Evolutionary conservation across 495 filamentous ascomycete species (phyloP).

Genomic region (Xylaria longipes): DNA sequence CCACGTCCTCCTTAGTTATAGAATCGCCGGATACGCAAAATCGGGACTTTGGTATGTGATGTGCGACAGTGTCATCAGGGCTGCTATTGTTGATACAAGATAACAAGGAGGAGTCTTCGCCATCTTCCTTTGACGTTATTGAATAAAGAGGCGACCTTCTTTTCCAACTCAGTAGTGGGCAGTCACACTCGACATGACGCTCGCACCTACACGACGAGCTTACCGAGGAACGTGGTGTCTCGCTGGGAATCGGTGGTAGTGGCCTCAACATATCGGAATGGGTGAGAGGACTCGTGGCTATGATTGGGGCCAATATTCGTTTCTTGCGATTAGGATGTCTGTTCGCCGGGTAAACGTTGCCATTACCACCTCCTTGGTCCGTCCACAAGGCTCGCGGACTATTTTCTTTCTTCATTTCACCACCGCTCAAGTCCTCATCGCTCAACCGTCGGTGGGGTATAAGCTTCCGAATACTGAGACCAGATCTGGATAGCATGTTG

Average conservation of each 20-base stretch:
- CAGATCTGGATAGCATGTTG: conserved; percentile 51
- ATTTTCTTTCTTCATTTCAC: conserved; percentile 40
- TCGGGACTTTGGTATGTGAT: conserved; percentile 24
- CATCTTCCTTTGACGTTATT: conserved; percentile 36
- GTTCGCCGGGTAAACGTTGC: conserved; percentile 36
- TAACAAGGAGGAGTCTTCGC: conserved; percentile 35
- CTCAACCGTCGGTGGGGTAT: conserved; percentile 46
- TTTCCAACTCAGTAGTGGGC: conserved; percentile 30
- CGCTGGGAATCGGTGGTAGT: conserved; percentile 49
- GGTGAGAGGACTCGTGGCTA: conserved; percentile 49
- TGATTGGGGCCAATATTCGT: conserved; percentile 38
- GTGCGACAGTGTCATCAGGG: conserved; percentile 29
- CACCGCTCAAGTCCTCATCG: conserved; percentile 42
- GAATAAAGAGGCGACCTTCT: conserved; percentile 40
- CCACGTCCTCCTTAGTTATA: conserved; percentile 1
- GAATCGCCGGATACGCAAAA: conserved; percentile 8
- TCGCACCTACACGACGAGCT: conserved; percentile 57
- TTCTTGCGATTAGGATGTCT: conserved; percentile 36
- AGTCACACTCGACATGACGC: conserved; percentile 34
- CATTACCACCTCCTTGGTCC: conserved; percentile 37
- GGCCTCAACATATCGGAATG: conserved; percentile 46
- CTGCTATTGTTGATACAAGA: conserved; percentile 32
- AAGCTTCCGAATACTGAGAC: conserved; percentile 52
- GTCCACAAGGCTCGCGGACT: conserved; percentile 30
- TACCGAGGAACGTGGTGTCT: conserved; percentile 53